A percentile compares a stretch with the other conserved stretches of the same genome.
phyloP scores from a whole-genome alignment of 768 basidiomycete genomes.

The Leccinum truebloodii region DNA sequence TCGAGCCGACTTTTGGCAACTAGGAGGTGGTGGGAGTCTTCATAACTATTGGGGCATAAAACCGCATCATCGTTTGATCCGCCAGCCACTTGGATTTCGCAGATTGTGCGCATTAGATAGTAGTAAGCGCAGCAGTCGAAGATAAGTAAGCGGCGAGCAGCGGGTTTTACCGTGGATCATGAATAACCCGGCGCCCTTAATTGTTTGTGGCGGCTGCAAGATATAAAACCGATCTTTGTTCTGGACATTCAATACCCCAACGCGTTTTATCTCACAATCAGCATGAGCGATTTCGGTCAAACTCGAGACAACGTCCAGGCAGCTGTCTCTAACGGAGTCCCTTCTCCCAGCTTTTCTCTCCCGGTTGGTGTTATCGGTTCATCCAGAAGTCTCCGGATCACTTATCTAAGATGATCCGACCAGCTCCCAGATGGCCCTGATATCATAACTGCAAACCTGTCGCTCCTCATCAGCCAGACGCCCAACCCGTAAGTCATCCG shows the following conservation, averaged over 20 bases:
- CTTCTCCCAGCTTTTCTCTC: conserved; percentile 39
- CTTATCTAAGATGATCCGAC: conserved; percentile 6
- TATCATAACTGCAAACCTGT: conserved; percentile 49
- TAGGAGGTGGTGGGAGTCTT: conserved; percentile 4
- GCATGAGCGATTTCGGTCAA: conserved; percentile 15
- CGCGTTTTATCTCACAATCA: not conserved
- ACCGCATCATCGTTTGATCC: not conserved
- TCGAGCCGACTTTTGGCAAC: not conserved
- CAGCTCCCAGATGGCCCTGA: conserved; percentile 52
- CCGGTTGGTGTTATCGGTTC: conserved; percentile 35
- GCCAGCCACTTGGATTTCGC: not conserved
- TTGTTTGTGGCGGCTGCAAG: not conserved
- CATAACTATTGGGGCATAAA: not conserved
- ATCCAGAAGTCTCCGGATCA: no score
- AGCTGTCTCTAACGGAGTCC: conserved; percentile 43
- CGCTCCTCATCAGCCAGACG: conserved; percentile 39
- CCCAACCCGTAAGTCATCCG: conserved; percentile 39
- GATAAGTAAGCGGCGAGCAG: not conserved
- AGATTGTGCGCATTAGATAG: conserved; percentile 3
- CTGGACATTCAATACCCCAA: not conserved
- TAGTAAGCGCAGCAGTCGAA: not conserved
- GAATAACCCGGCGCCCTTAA: not conserved
- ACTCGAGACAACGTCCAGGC: conserved; percentile 11
- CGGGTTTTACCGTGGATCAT: not conserved
- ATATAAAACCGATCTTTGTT: not conserved